Percentiles rank a stretch among this genome's conserved stretches.
These are phyloP conservation scores for Termitomyces sp. DNA, from an alignment of 768 basidiomycete genomes.

Conservation along the genomic window DNA sequence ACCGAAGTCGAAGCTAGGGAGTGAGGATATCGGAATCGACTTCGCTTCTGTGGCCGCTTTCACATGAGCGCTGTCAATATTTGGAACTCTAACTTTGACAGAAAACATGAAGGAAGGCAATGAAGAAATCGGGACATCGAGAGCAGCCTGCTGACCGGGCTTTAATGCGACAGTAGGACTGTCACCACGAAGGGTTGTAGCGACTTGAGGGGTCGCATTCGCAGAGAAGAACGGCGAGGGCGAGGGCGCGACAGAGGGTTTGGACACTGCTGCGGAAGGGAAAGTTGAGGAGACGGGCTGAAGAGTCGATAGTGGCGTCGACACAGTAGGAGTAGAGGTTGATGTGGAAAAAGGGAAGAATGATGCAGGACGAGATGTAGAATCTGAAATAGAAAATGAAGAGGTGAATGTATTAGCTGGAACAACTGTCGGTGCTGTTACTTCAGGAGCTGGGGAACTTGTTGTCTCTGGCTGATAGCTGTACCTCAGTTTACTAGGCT, in stretches of 20 bases:
- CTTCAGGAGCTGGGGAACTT: slow-evolving; percentile 15
- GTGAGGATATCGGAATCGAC: slow-evolving; percentile 28
- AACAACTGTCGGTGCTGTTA: not conserved
- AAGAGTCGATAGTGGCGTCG: not conserved
- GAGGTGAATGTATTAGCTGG: not conserved
- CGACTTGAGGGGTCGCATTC: not conserved
- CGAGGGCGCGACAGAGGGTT: not conserved
- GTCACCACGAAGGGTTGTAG: not conserved
- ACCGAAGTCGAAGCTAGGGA: slow-evolving; percentile 41
- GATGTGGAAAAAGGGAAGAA: not conserved
- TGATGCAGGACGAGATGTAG: not conserved
- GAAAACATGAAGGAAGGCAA: slow-evolving; percentile 34
- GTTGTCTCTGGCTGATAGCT: slow-evolving; percentile 56
- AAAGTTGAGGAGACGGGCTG: not conserved
- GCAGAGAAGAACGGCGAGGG: not conserved
- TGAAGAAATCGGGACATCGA: slow-evolving; percentile 18
- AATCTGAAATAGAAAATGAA: not conserved
- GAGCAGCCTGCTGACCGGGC: slow-evolving; percentile 24
- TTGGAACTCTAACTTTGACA: slow-evolving; percentile 16
- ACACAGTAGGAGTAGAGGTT: not conserved
- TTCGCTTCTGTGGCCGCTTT: slow-evolving; percentile 32
- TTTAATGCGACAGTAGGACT: not conserved
- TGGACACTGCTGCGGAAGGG: not conserved
- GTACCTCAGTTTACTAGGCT: slow-evolving; percentile 73
- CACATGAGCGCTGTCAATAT: slow-evolving; percentile 15